Base-by-base conservation (phyloP, 306 rosid species). In the Trifolium pratense region DNA sequence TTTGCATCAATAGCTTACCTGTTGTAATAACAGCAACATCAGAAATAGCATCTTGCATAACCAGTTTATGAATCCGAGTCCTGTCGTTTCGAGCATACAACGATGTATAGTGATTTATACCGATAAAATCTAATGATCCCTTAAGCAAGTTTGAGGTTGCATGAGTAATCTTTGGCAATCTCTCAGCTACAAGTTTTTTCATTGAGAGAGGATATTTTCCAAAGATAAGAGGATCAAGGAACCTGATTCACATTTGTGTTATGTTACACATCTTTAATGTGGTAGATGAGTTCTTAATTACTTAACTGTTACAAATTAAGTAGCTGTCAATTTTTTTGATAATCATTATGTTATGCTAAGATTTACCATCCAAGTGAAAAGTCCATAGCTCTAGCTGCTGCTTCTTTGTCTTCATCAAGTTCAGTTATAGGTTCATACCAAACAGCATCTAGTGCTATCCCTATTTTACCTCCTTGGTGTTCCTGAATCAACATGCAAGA, bases 31-130 rank as follows among this genome's bases (percentile, higher is more conserved):
- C 96, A 52, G 97, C 89, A 70, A 90, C 79, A 82, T 93, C 98
- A 53, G 98, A 75, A 58, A 32, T 45, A 75, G 97, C 94, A 74
- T 93, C 98, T 4, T 85, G 85, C 77, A 85, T 64, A 70, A 89
- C 48, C 31, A 93, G 76, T 52, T 93, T 93, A 21, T 86, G 85
- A 42, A 89, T 84, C 56, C 48, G 68, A 21, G 75, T 64, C 83
- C 93, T 85, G 83, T 93, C 98, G 9, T 93, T 91, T 16, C 97
- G 88, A 58, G 97, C 83, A 63, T 89, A 93, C 37, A 91, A 13
- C 14, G 98, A 85, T 26, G 98, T 93, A 73, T 93, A 93, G 64
- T 93, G 98, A 58, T 93, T 93, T 65, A 91, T 61, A 80, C 98
- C 98, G 18, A 93, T 62, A 71, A 93, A 91, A 77, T 93, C 97